Evolutionary conservation across 169 alveolate species (phyloP), one percentile per base, ranked within the genome.

Genomic region (Plasmodium blacklocki): DNA sequence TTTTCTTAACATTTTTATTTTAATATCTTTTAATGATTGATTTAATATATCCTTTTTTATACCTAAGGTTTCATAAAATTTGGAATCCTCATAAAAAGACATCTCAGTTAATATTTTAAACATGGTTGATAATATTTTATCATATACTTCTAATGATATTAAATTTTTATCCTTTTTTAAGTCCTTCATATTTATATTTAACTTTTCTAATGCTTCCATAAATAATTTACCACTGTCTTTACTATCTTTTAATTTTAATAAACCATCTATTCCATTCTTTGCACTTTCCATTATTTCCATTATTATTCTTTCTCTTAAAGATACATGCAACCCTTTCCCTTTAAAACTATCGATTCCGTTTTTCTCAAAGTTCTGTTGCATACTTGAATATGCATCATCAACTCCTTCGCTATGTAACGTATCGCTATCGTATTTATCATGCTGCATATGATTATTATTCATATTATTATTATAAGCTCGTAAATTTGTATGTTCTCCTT

Each of bases 41-140:
- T 58, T 19, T 68, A 80, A 49, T 29, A 68, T 43, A 9, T 54
- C 29, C 58, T 80, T 80, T 23, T 80, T 54, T 21, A 80, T 54
- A 68, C 63, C 63, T 21, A 80, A 14, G 15, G 90, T 29, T 52
- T 67, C 66, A 47, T 80, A 80, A 80, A 80, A 80, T 15, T 52
- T 7, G 0, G 72, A 29, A 54, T 52, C 45, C 23, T 80, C 68
- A 80, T 80, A 67, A 71, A 18, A 80, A 1, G 83, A 67, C 73
- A 68, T 29, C 39, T 80, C 73, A 14, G 90, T 80, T 68, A 80
- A 67, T 66, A 80, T 80, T 29, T 80, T 80, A 80, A 80, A 80
- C 50, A 80, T 66, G n/a, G 64, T 15, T 21, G 83, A 67, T 29
- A 80, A 59, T 15, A 80, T 80, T 54, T 45, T 67, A 52, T 80